Percentiles rank a stretch among this genome's conserved stretches.
Conservation (phyloP, 2,329 filamentous ascomycete genomes). For the Ilyonectria sp. region DNA sequence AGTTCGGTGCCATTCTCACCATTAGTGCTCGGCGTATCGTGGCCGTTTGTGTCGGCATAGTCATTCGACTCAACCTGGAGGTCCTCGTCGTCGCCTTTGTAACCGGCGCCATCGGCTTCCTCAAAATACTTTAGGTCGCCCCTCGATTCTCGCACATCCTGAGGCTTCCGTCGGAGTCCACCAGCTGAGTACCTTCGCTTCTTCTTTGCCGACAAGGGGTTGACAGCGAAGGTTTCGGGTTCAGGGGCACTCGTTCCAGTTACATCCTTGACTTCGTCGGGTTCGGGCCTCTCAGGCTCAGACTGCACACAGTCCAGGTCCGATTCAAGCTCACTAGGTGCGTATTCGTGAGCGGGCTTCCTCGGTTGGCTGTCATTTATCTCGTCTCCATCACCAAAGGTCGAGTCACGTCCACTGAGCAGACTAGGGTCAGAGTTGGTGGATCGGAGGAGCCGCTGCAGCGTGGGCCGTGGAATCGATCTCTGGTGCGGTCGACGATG, state of each 20-base stretch:
- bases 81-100: conserved; percentile 72
- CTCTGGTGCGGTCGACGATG: conserved; percentile 80
- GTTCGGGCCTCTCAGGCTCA: conserved; percentile 55
- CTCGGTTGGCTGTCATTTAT: conserved; percentile 8
- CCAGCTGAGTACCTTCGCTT: conserved; percentile 89
- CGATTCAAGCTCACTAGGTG: conserved; percentile 54
- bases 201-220: conserved; percentile 59
- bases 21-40: conserved; percentile 27
- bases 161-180: conserved; percentile 81
- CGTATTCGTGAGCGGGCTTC: conserved; percentile 42
- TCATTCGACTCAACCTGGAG: conserved; percentile 11
- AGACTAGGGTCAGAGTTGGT: conserved; percentile 63
- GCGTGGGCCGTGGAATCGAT: conserved; percentile 69
- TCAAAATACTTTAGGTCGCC: conserved; percentile 93
- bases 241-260: conserved; percentile 77
- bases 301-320: conserved; percentile 45
- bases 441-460: conserved; percentile 62
- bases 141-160: conserved; percentile 78
- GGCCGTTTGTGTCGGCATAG: conserved; percentile 22
- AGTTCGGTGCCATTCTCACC: conserved; percentile 29
- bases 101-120: conserved; percentile 87
- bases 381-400: conserved; percentile 29
- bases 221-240: conserved; percentile 67
- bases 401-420: conserved; percentile 35
- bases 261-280: conserved; percentile 65